Base-by-base conservation (phyloP, 1,139 yeast genomes). In the Candida labiduridarum region DNA sequence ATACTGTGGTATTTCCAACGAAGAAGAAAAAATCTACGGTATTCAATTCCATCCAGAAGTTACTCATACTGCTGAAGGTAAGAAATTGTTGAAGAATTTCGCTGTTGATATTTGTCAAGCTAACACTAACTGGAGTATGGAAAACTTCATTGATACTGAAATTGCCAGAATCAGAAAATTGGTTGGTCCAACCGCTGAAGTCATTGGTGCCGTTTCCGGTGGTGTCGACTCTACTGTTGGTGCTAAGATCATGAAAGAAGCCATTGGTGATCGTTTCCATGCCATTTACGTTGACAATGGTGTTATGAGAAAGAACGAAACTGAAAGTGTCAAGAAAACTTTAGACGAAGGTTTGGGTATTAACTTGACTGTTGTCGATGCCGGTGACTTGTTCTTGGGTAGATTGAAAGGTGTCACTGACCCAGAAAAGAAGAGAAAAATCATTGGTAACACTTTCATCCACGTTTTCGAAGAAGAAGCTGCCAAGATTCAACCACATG, bases 191-290 rank as follows among this genome's bases (percentile, higher is more conserved):
- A 87, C 92, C 54, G 99, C 97, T 52, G 98, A 94, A 75, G 99
- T 95, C 58, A 94, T 94, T 67, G 99, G 99, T 75, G 99, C 99
- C 50, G 99, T 94, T 61, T 89, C 97, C 54, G 99, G 99, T 66
- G 99, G 99, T 78, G 99, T 95, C 57, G 99, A 94, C 74, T 94
- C 99, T 50, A 94, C 99, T 45, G 99, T 95, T 55, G 99, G 98
- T 59, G 97, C 99, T 59, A 94, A 94, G 79, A 82, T 94, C 68
- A 88, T 94, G 96, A 87, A 91, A 59, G 97, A 89, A 75, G 99
- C 99, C 58, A 94, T 94, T 71, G 99, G 99, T 67, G 95, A 89
- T 66, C 85, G 99, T 71, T 94, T 94, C 88, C 99, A 94, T 65
- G 99, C 99, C 55, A 91, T 94, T 63, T 83, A 91, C 67, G 99